phyloP scores from a whole-genome alignment of 306 rosid genomes.

The Erythrophleum fordii region DNA sequence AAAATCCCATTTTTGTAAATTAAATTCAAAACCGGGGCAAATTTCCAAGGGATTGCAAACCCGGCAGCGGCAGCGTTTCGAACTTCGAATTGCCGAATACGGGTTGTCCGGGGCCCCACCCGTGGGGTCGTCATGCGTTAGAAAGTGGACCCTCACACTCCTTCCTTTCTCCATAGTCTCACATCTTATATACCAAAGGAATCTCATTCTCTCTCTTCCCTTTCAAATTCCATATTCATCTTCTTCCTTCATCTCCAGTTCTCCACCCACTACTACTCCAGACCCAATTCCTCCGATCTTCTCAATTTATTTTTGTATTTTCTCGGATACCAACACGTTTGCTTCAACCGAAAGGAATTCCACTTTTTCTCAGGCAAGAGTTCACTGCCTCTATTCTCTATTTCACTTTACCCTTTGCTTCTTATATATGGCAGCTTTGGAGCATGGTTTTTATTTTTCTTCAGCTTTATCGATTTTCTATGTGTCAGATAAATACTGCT shows the following conservation, averaged over 20 bases:
- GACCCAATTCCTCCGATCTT: background rate
- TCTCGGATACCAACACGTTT: conserved; percentile 27
- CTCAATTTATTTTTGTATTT: conserved; percentile 12
- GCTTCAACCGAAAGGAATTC: conserved; percentile 39
- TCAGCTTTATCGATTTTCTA: background rate
- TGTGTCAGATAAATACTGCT: conserved; percentile 8
- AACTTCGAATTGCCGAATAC: conserved; percentile 28
- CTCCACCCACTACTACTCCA: conserved; percentile 12
- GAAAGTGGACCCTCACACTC: conserved; percentile 12
- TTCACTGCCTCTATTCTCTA: conserved; percentile 10
- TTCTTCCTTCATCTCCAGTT: conserved; percentile 5
- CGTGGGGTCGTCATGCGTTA: conserved; percentile 13
- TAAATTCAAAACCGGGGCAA: conserved; percentile 34
- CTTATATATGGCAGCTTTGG: background rate
- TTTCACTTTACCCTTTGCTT: background rate
- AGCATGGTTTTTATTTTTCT: background rate
- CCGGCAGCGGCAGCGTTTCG: conserved; percentile 35
- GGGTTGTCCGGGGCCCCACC: conserved; percentile 48
- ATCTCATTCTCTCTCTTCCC: conserved; percentile 32
- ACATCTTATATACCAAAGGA: conserved; percentile 30
- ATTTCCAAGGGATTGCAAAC: conserved; percentile 3
- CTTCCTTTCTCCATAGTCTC: background rate
- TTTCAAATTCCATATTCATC: conserved; percentile 29
- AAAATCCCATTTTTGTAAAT: conserved; percentile 33
- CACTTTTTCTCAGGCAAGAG: conserved; percentile 54